phyloP scores from a whole-genome alignment of 805 yeast genomes.

The Kregervanrija delftensis region DNA sequence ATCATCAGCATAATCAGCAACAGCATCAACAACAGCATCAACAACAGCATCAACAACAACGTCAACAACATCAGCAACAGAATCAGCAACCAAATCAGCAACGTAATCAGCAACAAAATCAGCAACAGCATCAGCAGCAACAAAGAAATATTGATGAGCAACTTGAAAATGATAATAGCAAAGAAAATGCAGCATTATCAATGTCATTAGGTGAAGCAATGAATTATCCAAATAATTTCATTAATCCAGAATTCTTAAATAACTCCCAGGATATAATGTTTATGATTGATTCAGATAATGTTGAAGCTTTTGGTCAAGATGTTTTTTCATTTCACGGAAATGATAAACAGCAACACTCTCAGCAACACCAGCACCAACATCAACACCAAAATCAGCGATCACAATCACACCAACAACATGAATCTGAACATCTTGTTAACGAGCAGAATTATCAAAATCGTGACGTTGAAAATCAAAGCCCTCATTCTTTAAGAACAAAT shows the following conservation, averaged over 20 bases:
- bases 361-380: too few relatives aligned
- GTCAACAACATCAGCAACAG: neutral
- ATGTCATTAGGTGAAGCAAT: too few relatives aligned
- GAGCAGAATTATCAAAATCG: too few relatives aligned
- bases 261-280: constrained; percentile 14
- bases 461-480: too few relatives aligned
- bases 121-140: neutral
- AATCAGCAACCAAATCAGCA: constrained; percentile 1
- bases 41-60: neutral
- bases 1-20: neutral
- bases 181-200: neutral
- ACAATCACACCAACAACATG: too few relatives aligned
- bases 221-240: constrained; percentile 7
- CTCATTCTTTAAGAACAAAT: too few relatives aligned
- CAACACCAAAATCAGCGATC: too few relatives aligned
- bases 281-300: constrained; percentile 18
- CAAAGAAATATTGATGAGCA: neutral
- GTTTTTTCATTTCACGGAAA: too few relatives aligned
- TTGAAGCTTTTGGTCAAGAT: constrained; percentile 7
- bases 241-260: constrained; percentile 16
- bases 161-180: constrained; percentile 1
- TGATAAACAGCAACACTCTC: too few relatives aligned
- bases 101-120: neutral
- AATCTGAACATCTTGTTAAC: too few relatives aligned
- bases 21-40: constrained; percentile 1